Percentiles rank a stretch among this genome's conserved stretches.
phyloP scores from a whole-genome alignment of 1,284 basidiomycete genomes.

The Phellopilus nigrolimitatus region DNA sequence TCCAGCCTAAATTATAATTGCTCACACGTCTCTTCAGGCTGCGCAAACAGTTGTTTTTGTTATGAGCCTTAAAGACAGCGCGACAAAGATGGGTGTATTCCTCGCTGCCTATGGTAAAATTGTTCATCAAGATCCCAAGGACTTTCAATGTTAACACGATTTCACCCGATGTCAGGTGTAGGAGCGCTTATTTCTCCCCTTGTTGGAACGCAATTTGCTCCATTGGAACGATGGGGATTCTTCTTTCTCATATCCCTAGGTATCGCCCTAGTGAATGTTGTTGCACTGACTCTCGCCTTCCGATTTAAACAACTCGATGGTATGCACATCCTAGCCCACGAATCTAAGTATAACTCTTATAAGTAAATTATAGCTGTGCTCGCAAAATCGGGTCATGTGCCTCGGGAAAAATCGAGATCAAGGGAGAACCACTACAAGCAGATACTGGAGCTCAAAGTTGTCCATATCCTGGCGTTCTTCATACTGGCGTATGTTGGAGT shows the following conservation, averaged over 20 bases:
- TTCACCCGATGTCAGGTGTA: neutral
- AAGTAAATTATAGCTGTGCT: neutral
- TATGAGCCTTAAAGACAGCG: neutral
- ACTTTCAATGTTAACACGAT: neutral
- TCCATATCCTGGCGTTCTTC: conserved; percentile 43
- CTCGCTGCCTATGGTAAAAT: conserved; percentile 1
- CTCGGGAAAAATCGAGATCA: conserved; percentile 4
- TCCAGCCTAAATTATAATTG: neutral
- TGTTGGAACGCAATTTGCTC: conserved; percentile 2
- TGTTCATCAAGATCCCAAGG: neutral
- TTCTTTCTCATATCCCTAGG: conserved; percentile 7
- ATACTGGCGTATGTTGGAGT: conserved; percentile 43
- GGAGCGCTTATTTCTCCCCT: conserved; percentile 7
- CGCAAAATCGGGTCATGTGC: conserved; percentile 2
- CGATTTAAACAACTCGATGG: conserved; percentile 52
- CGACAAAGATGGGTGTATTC: conserved; percentile 7
- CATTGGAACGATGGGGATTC: neutral
- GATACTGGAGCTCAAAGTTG: conserved; percentile 33
- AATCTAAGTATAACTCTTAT: neutral
- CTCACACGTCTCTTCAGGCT: neutral
- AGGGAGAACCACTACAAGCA: conserved; percentile 34
- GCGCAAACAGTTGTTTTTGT: neutral
- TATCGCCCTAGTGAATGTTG: neutral
- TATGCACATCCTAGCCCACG: conserved; percentile 21
- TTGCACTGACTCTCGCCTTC: conserved; percentile 38